Base-by-base conservation (phyloP, 208 protist species). In the Strigomonas culicis region DNA sequence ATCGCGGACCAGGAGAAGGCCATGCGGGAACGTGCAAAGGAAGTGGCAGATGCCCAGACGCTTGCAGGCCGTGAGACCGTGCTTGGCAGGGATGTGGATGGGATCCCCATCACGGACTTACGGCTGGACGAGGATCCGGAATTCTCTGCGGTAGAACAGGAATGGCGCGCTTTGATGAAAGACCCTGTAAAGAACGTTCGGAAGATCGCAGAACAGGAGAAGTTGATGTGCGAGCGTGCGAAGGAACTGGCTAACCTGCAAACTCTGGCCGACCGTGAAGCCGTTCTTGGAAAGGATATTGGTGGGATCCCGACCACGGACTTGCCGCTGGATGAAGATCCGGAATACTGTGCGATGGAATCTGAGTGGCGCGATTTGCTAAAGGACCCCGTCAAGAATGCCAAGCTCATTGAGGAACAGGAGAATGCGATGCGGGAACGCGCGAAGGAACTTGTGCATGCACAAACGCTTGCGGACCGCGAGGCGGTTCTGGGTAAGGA, bases 1-100 rank as follows among this genome's bases (percentile, higher is more conserved):
- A 36, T 86, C 30, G 66, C 73, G 49, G 69, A 71, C 31, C 44
- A 84, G 36, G 41, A 49, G 25, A 30, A 51, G 60, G 41, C 73
- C 60, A 36, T 53, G 44, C 59, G 61, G 34, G 39, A 46, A 19
- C 47, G 47, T 21, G 47, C 47, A 8, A 4, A 70, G 28, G 76
- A 93, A 64, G 67, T 93, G 22, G 87, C 87, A 4, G 69, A 85
- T n/a, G 62, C 69, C 68, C 77, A 87, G 74, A 77, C 68, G 24
- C 39, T 46, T 34, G 72, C 74, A 62, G 85, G 89, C 28, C 34
- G 86, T 46, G 76, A 80, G 36, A 19, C 15, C 10, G 70, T 59
- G 44, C 66, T 86, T 24, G 86, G 87, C 34, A 59, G 65, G 34
- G 71, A 65, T 25, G 77, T 80, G n/a, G 78, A 85, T 46, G 82